Evolutionary conservation across 192 early-diverging fungal species (phyloP).

Genomic region (Backusella luteola): DNA sequence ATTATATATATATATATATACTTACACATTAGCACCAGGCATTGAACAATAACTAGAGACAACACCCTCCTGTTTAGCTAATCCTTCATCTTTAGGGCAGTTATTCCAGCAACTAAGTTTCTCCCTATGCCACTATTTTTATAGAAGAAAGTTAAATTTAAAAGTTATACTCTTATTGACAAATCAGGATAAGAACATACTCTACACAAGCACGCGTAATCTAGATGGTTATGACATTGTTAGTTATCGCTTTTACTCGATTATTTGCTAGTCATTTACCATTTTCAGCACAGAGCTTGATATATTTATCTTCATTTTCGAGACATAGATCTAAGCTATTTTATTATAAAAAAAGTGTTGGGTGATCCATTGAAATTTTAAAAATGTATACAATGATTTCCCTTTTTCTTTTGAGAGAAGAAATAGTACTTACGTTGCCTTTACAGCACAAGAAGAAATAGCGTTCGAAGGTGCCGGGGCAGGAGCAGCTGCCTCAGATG

Average conservation of each 20-base stretch:
- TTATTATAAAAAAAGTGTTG: not conserved
- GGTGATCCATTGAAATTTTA: not conserved
- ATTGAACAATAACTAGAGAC: conserved; percentile 13
- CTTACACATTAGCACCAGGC: conserved; percentile 30
- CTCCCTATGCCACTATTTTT: conserved; percentile 20
- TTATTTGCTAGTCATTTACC: conserved; percentile 1
- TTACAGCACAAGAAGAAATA: not conserved
- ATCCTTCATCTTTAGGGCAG: conserved; percentile 22
- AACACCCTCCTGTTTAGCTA: conserved; percentile 10
- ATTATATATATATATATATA: too few relatives aligned
- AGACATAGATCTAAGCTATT: conserved; percentile 14
- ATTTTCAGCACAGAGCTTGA: conserved; percentile 10
- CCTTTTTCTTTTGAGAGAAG: not conserved
- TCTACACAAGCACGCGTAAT: conserved; percentile 22
- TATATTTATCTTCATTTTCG: conserved; percentile 22
- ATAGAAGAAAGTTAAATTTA: conserved; percentile 1
- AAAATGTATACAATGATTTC: not conserved
- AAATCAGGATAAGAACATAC: not conserved
- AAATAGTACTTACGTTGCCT: not conserved
- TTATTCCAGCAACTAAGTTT: conserved; percentile 24
- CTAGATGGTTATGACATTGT: not conserved
- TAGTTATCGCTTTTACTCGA: not conserved
- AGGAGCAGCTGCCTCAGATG: not conserved
- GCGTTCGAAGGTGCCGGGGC: not conserved
- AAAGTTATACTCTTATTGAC: not conserved